phyloP scores from a whole-genome alignment of 2,329 filamentous ascomycete species.

The Neoscytalidium dimidiatum region DNA sequence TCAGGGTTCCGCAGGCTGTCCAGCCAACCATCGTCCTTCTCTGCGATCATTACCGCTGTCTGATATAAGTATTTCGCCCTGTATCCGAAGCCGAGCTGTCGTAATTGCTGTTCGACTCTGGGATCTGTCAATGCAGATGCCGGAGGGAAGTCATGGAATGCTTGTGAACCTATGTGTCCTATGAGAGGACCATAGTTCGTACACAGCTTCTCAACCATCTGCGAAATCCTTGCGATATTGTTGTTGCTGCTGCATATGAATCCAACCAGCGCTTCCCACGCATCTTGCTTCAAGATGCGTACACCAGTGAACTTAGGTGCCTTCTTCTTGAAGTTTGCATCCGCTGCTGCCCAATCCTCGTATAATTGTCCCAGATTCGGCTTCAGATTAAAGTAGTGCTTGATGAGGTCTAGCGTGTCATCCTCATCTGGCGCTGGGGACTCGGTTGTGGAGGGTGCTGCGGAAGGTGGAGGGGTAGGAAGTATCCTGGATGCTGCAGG shows the following conservation, averaged over 20 bases:
- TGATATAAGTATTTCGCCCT: conserved; percentile 88
- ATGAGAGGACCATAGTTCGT: conserved; percentile 79
- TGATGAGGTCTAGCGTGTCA: conserved; percentile 74
- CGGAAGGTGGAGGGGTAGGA: conserved; percentile 41
- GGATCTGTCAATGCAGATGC: conserved; percentile 71
- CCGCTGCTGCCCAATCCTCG: conserved; percentile 79
- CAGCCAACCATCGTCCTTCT: conserved; percentile 71
- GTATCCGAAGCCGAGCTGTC: conserved; percentile 89
- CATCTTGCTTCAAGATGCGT: conserved; percentile 88
- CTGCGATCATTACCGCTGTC: conserved; percentile 74
- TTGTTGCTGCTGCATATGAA: conserved; percentile 99
- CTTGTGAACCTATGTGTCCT: conserved; percentile 66
- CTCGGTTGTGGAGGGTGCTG: conserved; percentile 39
- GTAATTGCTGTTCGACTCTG: conserved; percentile 77
- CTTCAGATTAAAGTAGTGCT: conserved; percentile 83
- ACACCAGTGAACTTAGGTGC: conserved; percentile 88
- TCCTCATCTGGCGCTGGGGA: conserved; percentile 51
- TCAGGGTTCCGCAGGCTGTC: conserved; percentile 76
- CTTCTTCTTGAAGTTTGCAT: conserved; percentile 85
- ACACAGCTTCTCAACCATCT: conserved; percentile 96
- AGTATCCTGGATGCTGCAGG: conserved; percentile 35
- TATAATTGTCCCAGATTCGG: conserved; percentile 79
- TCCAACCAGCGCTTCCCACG: conserved; percentile 89
- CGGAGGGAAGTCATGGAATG: conserved; percentile 85
- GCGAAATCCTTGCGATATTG: conserved; percentile 90